Base-by-base conservation (phyloP, 306 rosid genomes). In the Luffa acutangula region DNA sequence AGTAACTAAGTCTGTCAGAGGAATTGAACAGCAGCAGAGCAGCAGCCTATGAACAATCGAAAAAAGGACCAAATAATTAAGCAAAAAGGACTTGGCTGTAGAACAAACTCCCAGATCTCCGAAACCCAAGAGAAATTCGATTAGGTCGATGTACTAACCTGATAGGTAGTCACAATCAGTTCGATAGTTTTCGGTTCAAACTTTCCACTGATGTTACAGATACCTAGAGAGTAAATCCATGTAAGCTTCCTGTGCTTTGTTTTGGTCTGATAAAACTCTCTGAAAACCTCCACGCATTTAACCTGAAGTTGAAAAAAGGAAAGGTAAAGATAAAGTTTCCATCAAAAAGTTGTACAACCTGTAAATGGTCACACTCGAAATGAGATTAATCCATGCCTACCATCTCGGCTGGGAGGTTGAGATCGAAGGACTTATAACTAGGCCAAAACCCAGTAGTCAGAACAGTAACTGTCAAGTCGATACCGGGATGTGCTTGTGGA, bases 361-460 rank as follows among this genome's bases (percentile, higher is more conserved):
- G 37, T 53, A 62, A 39, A 46, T 43, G 46, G 43, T 63, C 12
- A n/a, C 9, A 45, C 18, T 39, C 52, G 10, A 54, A 54, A 56
- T 14, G 67, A 56, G 39, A 42, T 39, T 58, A 77, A 59, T 21
- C 2, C 3, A 8, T 48, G 76, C 75, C 14, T 84, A 87, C 89
- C 87, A 87, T 81, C 81, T 87, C 89, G 33, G 86, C 87, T 4
- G 89, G 89, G 57, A 87, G 87, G 81, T 84, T 87, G 75, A 87
- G 89, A 76, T 87, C 89, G 18, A 87, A 87, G 20, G 89, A 84
- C 80, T 87, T 87, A 75, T 87, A 87, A 77, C 89, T 87, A 71
- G 89, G 89, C 89, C 89, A 87, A 70, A 84, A 87, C 69, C 89
- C 87, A 15, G 89, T 87, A 45, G 89, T 87, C 81, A 87, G 74